Evolutionary conservation across 768 basidiomycete species (phyloP).

Genomic region (Naganishia onofrii): DNA sequence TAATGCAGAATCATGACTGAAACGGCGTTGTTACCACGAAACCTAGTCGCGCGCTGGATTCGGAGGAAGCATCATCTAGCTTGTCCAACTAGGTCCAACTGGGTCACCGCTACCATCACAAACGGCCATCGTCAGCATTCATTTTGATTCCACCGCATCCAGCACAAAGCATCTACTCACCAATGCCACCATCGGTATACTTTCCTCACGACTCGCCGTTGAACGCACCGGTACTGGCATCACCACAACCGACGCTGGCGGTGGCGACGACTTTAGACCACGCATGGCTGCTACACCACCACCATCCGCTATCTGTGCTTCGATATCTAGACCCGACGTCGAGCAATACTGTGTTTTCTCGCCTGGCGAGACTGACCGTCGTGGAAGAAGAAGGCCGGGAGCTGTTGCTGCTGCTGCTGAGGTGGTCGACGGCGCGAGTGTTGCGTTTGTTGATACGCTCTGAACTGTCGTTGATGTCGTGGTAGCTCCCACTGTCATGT

Average conservation of each 20-base stretch:
- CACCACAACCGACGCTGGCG: not conserved
- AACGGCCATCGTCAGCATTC: not conserved
- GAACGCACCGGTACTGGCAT: not conserved
- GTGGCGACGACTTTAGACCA: not conserved
- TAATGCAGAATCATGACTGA: not conserved
- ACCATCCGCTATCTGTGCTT: constrained; percentile 51
- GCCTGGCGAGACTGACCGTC: constrained; percentile 44
- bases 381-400: constrained; percentile 6
- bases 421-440: constrained; percentile 3
- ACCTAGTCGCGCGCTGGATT: no score
- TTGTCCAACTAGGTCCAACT: no score
- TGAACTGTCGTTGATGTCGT: not conserved
- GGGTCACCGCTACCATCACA: constrained; percentile 1
- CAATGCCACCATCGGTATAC: not conserved
- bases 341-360: constrained; percentile 40
- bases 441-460: constrained; percentile 2
- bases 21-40: no score
- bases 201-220: not conserved
- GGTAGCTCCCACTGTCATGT: not conserved
- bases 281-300: constrained; percentile 46
- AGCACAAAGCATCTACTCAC: not conserved
- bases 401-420: not conserved
- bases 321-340: constrained; percentile 47
- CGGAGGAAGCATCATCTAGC: no score
- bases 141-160: not conserved